These are phyloP conservation scores for Naganishia randhawae DNA, from an alignment of 768 basidiomycete genomes.

Conservation along the genomic window DNA sequence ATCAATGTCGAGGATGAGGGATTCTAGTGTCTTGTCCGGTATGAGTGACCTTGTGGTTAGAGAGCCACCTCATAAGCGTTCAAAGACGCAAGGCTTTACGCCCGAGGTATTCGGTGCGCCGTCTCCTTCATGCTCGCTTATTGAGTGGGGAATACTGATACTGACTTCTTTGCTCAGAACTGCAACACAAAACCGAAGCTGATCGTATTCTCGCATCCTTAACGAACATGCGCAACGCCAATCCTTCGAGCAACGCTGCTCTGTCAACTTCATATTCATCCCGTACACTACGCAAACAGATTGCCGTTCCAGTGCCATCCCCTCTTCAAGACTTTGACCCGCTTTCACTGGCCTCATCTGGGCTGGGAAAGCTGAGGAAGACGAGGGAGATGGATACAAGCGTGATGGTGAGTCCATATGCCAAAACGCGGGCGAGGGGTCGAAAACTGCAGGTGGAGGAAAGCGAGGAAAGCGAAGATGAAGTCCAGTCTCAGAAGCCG, in stretches of 20 bases:
- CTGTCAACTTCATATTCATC: constrained; percentile 1
- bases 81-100: not conserved
- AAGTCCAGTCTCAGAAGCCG: not conserved
- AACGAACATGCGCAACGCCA: constrained; percentile 2
- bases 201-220: constrained; percentile 9
- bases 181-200: constrained; percentile 12
- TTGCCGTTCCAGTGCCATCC: constrained; percentile 12
- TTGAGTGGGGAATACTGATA: not conserved
- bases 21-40: constrained; percentile 22
- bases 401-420: constrained; percentile 42
- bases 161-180: not conserved
- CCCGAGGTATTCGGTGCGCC: constrained; percentile 12
- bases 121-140: not conserved
- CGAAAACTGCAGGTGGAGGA: constrained; percentile 34
- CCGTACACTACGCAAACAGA: constrained; percentile 9
- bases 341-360: not conserved
- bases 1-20: not conserved
- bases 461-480: constrained; percentile 23
- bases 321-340: not conserved
- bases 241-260: not conserved
- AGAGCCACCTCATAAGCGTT: not conserved
- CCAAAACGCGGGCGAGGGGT: constrained; percentile 34
- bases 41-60: constrained; percentile 10
- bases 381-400: constrained; percentile 33
- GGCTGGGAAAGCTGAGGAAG: constrained; percentile 1